Base-by-base conservation (phyloP, 441 rosid species). In the Flueggea neowawraea region DNA sequence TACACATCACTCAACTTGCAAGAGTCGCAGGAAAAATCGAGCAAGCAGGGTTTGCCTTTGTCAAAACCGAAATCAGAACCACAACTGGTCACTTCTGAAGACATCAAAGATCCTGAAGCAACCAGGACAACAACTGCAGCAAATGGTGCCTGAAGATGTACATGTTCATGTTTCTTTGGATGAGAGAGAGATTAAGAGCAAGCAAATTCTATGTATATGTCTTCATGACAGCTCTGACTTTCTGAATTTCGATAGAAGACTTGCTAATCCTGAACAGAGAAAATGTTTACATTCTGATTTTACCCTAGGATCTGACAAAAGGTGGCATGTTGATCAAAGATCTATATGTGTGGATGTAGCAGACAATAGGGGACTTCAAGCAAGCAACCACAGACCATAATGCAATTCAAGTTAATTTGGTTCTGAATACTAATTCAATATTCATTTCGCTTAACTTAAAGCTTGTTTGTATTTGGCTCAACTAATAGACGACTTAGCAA, bases 1-100 rank as follows among this genome's bases (percentile, higher is more conserved):
- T 94, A 90, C 69, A 80, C 96, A 3, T 80, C 85, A 31, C 89
- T 88, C 1, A 90, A 80, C 72, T 68, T 87, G 77, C 68, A 80
- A 53, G 70, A 68, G 16, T 39, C 78, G 1, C 52, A 0, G 1
- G 81, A 75, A 57, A 64, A 68, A 36, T 54, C 69, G 32, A 70
- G 31, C 14, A 75, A 56, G 70, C 84, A 66, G 43, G 12, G 71
- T 72, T 13, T 68, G 41, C 73, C 74, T 12, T 15, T 49, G n/a
- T 55, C 73, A 7, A 82, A 76, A 61, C 61, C 83, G 43, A 78
- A 76, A 63, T 52, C 70, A 4, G 73, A 73, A 54, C 16, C 78
- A 13, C 58, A 68, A 56, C 22, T 62, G n/a, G n/a, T 47, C 36
- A 54, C 60, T 3, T n/a, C 16, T 8, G 69, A 69, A 53, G 83